phyloP scores from a whole-genome alignment of 257 asterid species.

The Solanum lycopersicoides region DNA sequence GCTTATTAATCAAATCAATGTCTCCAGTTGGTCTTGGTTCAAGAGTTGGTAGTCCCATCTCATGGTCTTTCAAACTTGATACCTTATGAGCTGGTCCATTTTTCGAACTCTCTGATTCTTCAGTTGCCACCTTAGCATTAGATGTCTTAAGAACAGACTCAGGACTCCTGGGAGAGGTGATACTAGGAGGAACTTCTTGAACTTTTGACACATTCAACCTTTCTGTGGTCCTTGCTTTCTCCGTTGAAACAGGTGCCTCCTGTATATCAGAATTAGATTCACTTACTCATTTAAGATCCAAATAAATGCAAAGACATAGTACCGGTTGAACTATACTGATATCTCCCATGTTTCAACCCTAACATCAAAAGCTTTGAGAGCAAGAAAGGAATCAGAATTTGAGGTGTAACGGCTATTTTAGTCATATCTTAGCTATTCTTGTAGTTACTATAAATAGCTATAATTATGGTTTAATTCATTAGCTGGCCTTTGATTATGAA shows the following conservation, averaged over 20 bases:
- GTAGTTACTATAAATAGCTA: background rate
- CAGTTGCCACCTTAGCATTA: background rate
- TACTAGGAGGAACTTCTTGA: background rate
- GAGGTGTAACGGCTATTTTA: background rate
- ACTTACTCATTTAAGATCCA: background rate
- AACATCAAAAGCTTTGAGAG: background rate
- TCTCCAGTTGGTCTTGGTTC: background rate
- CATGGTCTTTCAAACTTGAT: background rate
- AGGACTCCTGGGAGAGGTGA: background rate
- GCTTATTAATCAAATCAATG: background rate
- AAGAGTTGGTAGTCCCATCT: background rate
- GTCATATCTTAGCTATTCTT: background rate
- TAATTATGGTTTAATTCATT: background rate
- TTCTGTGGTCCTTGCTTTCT: slow-evolving; percentile 3
- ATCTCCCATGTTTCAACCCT: background rate
- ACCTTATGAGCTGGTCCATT: background rate
- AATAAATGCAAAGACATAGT: background rate
- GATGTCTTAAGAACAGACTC: background rate
- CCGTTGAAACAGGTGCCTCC: slow-evolving; percentile 21
- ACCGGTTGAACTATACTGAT: background rate
- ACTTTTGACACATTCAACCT: slow-evolving; percentile 8
- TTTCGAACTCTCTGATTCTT: background rate
- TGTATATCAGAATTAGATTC: slow-evolving; percentile 6
- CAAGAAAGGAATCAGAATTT: background rate
- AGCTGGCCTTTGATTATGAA: background rate